A percentile compares a stretch with the other conserved stretches of the same genome.
These are phyloP conservation scores for Mortierella sp. DNA, from an alignment of 371 early-diverging fungal genomes.

Conservation along the genomic window DNA sequence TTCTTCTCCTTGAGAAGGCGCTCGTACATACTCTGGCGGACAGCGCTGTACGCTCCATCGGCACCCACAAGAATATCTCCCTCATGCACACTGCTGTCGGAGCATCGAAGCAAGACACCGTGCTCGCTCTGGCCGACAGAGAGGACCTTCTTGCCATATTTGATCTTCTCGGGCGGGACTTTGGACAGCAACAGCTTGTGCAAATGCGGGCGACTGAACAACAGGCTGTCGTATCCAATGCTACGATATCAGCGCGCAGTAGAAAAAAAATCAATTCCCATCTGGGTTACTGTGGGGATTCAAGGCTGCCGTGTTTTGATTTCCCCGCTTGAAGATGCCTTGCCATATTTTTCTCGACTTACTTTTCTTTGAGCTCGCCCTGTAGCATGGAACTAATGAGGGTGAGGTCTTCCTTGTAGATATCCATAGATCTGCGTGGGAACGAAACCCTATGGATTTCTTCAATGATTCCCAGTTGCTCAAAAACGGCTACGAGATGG, in stretches of 20 bases:
- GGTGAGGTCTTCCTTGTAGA: slow-evolving; percentile 27
- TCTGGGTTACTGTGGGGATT: too few relatives aligned
- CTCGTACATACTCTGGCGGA: slow-evolving; percentile 32
- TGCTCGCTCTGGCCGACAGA: slow-evolving; percentile 14
- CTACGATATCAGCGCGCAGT: background rate
- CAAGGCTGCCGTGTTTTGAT: too few relatives aligned
- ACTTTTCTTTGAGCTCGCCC: slow-evolving; percentile 9
- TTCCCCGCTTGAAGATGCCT: too few relatives aligned
- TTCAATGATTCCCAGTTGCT: slow-evolving; percentile 32
- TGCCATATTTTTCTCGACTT: background rate
- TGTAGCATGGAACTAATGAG: slow-evolving; percentile 12
- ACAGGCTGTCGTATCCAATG: slow-evolving; percentile 25
- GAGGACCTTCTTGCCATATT: slow-evolving; percentile 29
- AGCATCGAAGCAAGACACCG: slow-evolving; percentile 24
- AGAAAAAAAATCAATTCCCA: too few relatives aligned
- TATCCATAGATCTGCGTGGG: slow-evolving; percentile 15
- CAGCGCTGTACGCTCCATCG: slow-evolving; percentile 37
- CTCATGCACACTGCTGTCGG: slow-evolving; percentile 21
- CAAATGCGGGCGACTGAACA: slow-evolving; percentile 32
- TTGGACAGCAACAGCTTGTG: slow-evolving; percentile 23
- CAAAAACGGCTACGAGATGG: slow-evolving; percentile 32
- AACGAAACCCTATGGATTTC: slow-evolving; percentile 27
- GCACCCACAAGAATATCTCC: slow-evolving; percentile 44
- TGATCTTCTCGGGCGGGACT: slow-evolving; percentile 22
- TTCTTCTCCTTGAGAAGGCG: slow-evolving; percentile 5